Percentiles rank a stretch among this genome's conserved stretches.
Evolutionary conservation across 2,329 filamentous ascomycete species (phyloP).

Genomic region (Zymoseptoria pseudotritici): DNA sequence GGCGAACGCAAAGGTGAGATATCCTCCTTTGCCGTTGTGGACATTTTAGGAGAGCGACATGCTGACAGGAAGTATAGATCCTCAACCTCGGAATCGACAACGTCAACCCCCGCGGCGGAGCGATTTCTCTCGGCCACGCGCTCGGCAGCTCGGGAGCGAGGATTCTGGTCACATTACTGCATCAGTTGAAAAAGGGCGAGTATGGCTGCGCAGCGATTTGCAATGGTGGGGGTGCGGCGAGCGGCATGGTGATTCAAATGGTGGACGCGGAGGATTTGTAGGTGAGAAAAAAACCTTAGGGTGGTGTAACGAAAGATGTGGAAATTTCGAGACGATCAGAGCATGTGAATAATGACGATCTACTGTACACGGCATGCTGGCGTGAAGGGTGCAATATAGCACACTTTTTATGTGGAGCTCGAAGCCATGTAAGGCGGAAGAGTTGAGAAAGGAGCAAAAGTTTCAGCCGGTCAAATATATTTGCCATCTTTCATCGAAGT

Average conservation of each 20-base stretch:
- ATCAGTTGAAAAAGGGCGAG: slow-evolving; percentile 85
- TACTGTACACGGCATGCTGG: not conserved
- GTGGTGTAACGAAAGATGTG: too few relatives aligned
- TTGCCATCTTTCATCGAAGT: too few relatives aligned
- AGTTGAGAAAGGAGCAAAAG: too few relatives aligned
- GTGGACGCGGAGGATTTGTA: slow-evolving; percentile 47
- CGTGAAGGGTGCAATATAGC: too few relatives aligned
- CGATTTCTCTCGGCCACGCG: slow-evolving; percentile 86
- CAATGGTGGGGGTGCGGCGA: slow-evolving; percentile 90
- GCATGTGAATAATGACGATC: not conserved
- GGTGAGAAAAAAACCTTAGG: not conserved
- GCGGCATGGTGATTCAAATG: slow-evolving; percentile 80
- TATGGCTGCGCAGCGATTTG: slow-evolving; percentile 95
- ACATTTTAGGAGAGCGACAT: slow-evolving; percentile 7
- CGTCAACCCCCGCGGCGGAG: slow-evolving; percentile 83
- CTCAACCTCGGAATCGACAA: slow-evolving; percentile 70
- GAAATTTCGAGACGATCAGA: too few relatives aligned
- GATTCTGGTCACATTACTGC: slow-evolving; percentile 81
- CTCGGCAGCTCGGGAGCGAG: slow-evolving; percentile 88
- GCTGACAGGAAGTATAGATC: slow-evolving; percentile 46
- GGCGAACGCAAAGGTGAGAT: slow-evolving; percentile 73
- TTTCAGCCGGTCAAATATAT: too few relatives aligned
- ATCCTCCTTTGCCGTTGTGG: not conserved
- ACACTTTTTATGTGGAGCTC: too few relatives aligned
- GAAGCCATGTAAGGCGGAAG: too few relatives aligned